Evolutionary conservation across 257 asterid species (phyloP).

Genomic region (Linderniella brevidens): DNA sequence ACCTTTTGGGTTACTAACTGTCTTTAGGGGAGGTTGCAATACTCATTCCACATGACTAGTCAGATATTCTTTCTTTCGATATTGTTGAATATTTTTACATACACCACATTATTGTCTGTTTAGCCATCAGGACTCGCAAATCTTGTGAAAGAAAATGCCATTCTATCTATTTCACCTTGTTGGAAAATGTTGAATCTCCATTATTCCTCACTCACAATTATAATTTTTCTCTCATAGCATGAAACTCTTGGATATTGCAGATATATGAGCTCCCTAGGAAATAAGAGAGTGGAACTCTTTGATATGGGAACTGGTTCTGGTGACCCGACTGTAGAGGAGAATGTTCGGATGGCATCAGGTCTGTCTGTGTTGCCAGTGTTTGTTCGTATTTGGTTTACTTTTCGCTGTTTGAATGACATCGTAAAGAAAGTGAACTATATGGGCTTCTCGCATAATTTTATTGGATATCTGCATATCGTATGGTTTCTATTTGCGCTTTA

Average conservation of each 20-base stretch:
- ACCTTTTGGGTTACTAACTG: no score
- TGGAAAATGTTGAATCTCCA: neutral
- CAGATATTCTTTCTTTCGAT: no score
- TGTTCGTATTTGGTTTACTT: neutral
- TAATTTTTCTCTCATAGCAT: neutral
- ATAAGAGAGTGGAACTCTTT: slow-evolving; percentile 90
- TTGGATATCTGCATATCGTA: no score
- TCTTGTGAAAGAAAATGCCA: no score
- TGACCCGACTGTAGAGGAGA: slow-evolving; percentile 82
- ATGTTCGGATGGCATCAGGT: slow-evolving; percentile 92
- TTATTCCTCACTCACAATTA: neutral
- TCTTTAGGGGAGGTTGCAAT: no score
- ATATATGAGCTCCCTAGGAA: slow-evolving; percentile 84
- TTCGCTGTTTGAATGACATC: neutral
- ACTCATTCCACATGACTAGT: no score
- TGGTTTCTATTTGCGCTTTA: no score
- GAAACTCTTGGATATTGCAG: slow-evolving; percentile 23
- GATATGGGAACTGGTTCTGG: slow-evolving; percentile 75
- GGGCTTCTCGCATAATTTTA: no score
- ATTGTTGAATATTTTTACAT: no score
- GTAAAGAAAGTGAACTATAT: neutral
- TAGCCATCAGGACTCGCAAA: no score
- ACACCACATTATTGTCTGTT: no score
- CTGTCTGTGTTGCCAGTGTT: neutral
- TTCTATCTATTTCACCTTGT: no score